These are phyloP conservation scores for Hondaea fermentalgiana DNA, from an alignment of 108 stramenopile genomes.

Conservation along the genomic window DNA sequence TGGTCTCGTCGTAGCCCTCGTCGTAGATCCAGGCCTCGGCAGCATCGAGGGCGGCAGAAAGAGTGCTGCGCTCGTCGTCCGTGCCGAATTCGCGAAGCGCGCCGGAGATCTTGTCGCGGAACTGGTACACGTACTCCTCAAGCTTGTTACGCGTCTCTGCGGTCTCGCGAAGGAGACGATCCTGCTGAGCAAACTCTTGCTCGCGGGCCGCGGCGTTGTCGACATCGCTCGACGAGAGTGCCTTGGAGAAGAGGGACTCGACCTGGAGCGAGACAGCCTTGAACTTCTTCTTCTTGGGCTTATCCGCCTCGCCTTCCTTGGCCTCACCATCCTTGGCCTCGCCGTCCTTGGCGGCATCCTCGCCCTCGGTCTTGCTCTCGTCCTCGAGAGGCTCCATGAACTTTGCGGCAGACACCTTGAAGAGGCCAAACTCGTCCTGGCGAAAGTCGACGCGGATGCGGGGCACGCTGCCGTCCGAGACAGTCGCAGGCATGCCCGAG, in stretches of 20 bases:
- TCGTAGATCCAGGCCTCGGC: conserved; percentile 96
- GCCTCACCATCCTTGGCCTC: neutral
- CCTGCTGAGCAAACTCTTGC: conserved; percentile 71
- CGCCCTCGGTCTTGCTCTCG: conserved; percentile 18
- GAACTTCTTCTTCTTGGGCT: conserved; percentile 72
- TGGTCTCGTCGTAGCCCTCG: conserved; percentile 88
- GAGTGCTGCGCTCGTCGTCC: conserved; percentile 65
- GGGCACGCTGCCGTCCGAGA: conserved; percentile 39
- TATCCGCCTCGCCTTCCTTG: conserved; percentile 15
- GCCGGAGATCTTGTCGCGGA: conserved; percentile 88
- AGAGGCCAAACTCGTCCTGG: conserved; percentile 81
- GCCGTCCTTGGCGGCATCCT: neutral
- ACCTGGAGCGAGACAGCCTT: conserved; percentile 64
- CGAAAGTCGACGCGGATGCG: conserved; percentile 94
- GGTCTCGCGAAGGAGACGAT: conserved; percentile 83
- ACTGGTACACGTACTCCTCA: conserved; percentile 93
- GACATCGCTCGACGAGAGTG: conserved; percentile 66
- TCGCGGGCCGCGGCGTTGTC: conserved; percentile 68
- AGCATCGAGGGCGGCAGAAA: conserved; percentile 56
- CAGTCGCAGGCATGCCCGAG: neutral
- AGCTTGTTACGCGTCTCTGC: conserved; percentile 93
- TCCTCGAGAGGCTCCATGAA: conserved; percentile 78
- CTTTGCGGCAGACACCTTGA: conserved; percentile 75
- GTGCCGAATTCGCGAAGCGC: conserved; percentile 67
- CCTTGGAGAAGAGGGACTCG: neutral